A percentile compares a stretch with the other conserved stretches of the same genome.
Evolutionary conservation across 2,329 filamentous ascomycete species (phyloP).

Genomic region (Paradendryphiella salina): DNA sequence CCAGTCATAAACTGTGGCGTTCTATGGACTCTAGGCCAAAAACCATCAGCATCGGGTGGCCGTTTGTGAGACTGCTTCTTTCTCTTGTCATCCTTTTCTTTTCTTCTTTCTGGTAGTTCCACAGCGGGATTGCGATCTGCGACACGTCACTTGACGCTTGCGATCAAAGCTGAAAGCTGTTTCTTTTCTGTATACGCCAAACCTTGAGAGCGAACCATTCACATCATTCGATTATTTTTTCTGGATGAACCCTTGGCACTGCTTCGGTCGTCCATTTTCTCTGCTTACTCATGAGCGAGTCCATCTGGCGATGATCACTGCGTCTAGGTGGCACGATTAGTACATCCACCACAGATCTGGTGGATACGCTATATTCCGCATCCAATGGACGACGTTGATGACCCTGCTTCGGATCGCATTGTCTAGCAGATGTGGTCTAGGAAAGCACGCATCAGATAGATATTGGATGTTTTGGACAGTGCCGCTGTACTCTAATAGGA

Average conservation of each 20-base stretch:
- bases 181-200: neutral
- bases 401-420: neutral
- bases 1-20: constrained; percentile 32
- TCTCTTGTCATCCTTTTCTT: constrained; percentile 10
- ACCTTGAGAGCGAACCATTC: neutral
- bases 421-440: neutral
- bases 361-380: neutral
- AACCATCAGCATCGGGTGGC: constrained; percentile 34
- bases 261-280: neutral
- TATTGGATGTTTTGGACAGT: constrained; percentile 6
- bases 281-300: constrained; percentile 1
- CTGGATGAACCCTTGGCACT: neutral
- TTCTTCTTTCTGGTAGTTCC: constrained; percentile 2
- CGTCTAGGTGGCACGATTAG: neutral
- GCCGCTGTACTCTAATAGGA: constrained; percentile 11
- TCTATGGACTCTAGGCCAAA: constrained; percentile 22
- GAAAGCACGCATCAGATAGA: neutral
- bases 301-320: constrained; percentile 1
- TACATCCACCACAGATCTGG: neutral
- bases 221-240: neutral
- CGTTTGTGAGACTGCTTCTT: constrained; percentile 18
- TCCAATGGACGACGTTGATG: neutral
- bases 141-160: neutral
- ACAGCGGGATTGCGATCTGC: constrained; percentile 5
- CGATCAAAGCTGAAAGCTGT: neutral